Evolutionary conservation across 2,329 filamentous ascomycete genomes (phyloP).

Genomic region (Sclerotinia nivalis): DNA sequence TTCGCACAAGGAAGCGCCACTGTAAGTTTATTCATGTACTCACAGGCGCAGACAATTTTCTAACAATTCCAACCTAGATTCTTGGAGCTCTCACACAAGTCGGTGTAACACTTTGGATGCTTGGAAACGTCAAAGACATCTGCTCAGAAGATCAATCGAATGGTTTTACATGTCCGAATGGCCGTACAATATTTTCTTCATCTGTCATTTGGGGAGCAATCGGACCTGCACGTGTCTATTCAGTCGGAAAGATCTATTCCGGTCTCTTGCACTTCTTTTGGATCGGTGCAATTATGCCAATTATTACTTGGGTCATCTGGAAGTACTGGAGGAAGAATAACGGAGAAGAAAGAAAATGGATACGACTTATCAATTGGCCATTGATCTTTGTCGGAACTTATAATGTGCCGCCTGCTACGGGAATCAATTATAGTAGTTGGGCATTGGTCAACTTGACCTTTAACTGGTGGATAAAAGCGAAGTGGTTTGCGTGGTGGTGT

Average conservation of each 20-base stretch:
- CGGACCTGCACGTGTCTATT: conserved; percentile 70
- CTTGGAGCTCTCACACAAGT: conserved; percentile 67
- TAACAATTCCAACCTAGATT: conserved; percentile 39
- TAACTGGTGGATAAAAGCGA: conserved; percentile 66
- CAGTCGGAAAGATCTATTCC: conserved; percentile 61
- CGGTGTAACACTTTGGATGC: conserved; percentile 60
- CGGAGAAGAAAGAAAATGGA: conserved; percentile 26
- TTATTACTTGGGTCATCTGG: conserved; percentile 53
- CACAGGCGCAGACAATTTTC: neutral
- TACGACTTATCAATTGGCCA: conserved; percentile 43
- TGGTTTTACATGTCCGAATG: conserved; percentile 58
- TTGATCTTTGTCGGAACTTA: conserved; percentile 41
- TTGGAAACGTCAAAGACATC: conserved; percentile 61
- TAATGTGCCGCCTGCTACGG: conserved; percentile 57
- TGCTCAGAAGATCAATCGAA: conserved; percentile 57
- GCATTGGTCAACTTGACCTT: conserved; percentile 69
- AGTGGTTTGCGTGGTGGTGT: conserved; percentile 67
- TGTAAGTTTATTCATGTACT: conserved; percentile 47
- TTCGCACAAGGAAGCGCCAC: conserved; percentile 60
- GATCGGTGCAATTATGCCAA: conserved; percentile 61
- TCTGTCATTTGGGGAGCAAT: conserved; percentile 75
- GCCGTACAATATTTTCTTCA: conserved; percentile 64
- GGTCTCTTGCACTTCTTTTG: conserved; percentile 72
- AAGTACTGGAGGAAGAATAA: conserved; percentile 43
- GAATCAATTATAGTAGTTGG: conserved; percentile 74